Evolutionary conservation across 805 yeast genomes (phyloP).

Genomic region (Myxozyma mucilagina): DNA sequence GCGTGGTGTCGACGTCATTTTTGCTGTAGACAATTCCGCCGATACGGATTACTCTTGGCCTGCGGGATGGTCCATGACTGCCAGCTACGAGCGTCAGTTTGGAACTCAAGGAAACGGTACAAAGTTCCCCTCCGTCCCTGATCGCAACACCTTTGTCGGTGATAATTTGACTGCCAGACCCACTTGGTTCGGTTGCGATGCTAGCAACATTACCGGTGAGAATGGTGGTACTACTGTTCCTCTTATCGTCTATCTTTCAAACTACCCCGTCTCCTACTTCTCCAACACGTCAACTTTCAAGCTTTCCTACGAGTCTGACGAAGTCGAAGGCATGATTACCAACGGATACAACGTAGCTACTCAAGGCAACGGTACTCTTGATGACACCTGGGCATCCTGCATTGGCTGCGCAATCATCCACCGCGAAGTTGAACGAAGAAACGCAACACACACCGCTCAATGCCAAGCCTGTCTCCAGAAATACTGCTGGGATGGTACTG

Average conservation of each 20-base stretch:
- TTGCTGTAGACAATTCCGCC: slow-evolving; percentile 66
- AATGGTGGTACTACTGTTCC: slow-evolving; percentile 57
- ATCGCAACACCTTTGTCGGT: slow-evolving; percentile 56
- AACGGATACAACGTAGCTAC: slow-evolving; percentile 79
- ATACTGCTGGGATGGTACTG: slow-evolving; percentile 77
- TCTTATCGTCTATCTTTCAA: slow-evolving; percentile 73
- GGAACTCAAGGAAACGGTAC: slow-evolving; percentile 54
- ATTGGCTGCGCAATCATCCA: slow-evolving; percentile 83
- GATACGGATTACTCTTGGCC: slow-evolving; percentile 61
- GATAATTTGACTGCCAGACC: slow-evolving; percentile 67
- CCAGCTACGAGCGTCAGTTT: slow-evolving; percentile 62
- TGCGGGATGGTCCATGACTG: slow-evolving; percentile 59
- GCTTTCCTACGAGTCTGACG: slow-evolving; percentile 60
- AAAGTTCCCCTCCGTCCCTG: slow-evolving; percentile 81
- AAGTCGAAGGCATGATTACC: slow-evolving; percentile 59
- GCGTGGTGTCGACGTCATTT: slow-evolving; percentile 61
- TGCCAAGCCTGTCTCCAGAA: slow-evolving; percentile 70
- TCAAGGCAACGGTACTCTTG: slow-evolving; percentile 67
- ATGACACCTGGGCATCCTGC: slow-evolving; percentile 69
- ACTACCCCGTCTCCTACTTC: slow-evolving; percentile 61
- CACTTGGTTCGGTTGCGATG: slow-evolving; percentile 80
- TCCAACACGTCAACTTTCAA: slow-evolving; percentile 74
- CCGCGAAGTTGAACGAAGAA: slow-evolving; percentile 73
- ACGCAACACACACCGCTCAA: slow-evolving; percentile 60
- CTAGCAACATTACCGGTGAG: slow-evolving; percentile 58